Conservation (phyloP, 1,139 yeast species). For the Suhomyces taliae region DNA sequence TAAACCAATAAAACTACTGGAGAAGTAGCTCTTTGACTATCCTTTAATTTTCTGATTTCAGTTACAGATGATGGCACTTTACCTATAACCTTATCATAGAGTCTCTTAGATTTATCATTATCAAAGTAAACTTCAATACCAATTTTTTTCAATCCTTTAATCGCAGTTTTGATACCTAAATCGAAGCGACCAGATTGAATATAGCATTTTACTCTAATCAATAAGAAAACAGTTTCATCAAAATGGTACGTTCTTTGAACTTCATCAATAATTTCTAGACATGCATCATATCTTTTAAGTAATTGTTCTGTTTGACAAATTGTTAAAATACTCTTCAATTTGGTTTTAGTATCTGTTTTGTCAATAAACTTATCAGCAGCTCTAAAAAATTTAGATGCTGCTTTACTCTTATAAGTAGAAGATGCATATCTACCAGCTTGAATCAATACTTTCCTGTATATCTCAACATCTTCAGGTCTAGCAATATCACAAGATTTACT, state of each 20-base stretch:
- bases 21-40: constrained; percentile 26
- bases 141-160: constrained; percentile 31
- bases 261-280: constrained; percentile 28
- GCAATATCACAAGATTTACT: constrained; percentile 29
- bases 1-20: constrained; percentile 35
- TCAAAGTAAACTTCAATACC: constrained; percentile 30
- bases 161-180: constrained; percentile 39
- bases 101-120: constrained; percentile 22
- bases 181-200: constrained; percentile 31
- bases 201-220: constrained; percentile 42
- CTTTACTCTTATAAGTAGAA: constrained; percentile 31
- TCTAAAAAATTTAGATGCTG: constrained; percentile 32
- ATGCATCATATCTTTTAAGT: constrained; percentile 28
- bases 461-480: constrained; percentile 24
- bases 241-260: constrained; percentile 24
- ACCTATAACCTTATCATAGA: constrained; percentile 24
- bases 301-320: constrained; percentile 33
- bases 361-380: constrained; percentile 29
- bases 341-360: constrained; percentile 18
- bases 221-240: constrained; percentile 34
- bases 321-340: constrained; percentile 29
- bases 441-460: constrained; percentile 32
- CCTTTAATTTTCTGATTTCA: constrained; percentile 40
- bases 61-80: constrained; percentile 43
- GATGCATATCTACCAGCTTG: constrained; percentile 41